Conservation (phyloP, 352 stramenopile genomes). For the Globisporangium abappressorium region DNA sequence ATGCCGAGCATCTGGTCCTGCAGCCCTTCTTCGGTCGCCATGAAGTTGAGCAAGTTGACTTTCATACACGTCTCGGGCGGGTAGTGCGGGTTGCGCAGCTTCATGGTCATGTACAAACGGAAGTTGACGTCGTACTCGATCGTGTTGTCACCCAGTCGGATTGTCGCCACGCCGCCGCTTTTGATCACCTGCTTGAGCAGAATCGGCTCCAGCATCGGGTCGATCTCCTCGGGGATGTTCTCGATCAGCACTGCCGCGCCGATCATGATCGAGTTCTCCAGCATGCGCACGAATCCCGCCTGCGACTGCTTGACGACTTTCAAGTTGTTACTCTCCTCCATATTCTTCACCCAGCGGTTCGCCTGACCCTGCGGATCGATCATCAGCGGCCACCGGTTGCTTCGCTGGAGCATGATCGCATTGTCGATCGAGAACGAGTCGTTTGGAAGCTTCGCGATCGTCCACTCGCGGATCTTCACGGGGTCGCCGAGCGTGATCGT, state of each 20-base stretch:
- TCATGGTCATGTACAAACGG: conserved; percentile 94
- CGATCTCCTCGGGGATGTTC: conserved; percentile 92
- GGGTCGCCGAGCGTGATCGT: conserved; percentile 88
- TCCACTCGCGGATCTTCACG: conserved; percentile 93
- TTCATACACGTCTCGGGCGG: conserved; percentile 95
- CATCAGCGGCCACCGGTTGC: conserved; percentile 95
- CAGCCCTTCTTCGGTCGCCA: conserved; percentile 93
- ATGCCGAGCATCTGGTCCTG: conserved; percentile 96
- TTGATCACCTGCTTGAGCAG: conserved; percentile 93
- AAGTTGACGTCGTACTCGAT: conserved; percentile 95
- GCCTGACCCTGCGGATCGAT: conserved; percentile 95
- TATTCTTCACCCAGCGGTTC: conserved; percentile 95
- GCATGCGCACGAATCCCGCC: conserved; percentile 91
- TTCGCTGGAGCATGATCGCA: conserved; percentile 91
- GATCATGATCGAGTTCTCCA: conserved; percentile 95
- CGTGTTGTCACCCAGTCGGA: conserved; percentile 92
- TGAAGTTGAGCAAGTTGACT: conserved; percentile 97
- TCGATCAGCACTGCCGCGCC: conserved; percentile 92
- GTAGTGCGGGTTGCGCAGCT: conserved; percentile 93
- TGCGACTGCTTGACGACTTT: conserved; percentile 95
- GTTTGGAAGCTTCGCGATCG: conserved; percentile 93
- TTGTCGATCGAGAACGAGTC: conserved; percentile 96
- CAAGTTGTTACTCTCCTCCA: conserved; percentile 87
- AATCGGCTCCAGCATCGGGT: conserved; percentile 93
- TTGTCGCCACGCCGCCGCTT: conserved; percentile 84